Conservation (phyloP, 23 red algal genomes). For the Cyanidiococcus yangmingshanensis region DNA sequence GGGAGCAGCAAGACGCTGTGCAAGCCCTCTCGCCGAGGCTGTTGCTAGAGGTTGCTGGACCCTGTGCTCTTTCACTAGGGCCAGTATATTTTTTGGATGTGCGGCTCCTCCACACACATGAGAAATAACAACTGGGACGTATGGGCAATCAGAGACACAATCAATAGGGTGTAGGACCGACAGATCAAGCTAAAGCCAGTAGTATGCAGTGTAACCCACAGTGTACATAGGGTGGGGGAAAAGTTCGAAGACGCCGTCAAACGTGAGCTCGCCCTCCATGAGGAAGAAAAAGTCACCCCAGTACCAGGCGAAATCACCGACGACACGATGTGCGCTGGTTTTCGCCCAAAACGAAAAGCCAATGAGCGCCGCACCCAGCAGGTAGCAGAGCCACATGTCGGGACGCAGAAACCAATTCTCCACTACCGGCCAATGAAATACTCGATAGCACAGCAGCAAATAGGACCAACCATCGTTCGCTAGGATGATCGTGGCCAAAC, state of each 20-base stretch:
- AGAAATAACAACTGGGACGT: constrained; percentile 72
- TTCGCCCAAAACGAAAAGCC: constrained; percentile 72
- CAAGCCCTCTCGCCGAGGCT: not conserved
- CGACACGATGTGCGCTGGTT: constrained; percentile 51
- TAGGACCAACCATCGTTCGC: constrained; percentile 91
- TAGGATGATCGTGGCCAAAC: constrained; percentile 65
- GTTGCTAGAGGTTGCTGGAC: not conserved
- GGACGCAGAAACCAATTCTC: constrained; percentile 2
- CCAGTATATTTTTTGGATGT: constrained; percentile 81
- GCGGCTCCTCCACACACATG: constrained; percentile 80
- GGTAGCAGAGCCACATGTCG: constrained; percentile 21
- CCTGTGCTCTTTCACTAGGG: constrained; percentile 13
- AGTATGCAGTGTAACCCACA: constrained; percentile 88
- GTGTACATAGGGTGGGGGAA: constrained; percentile 99
- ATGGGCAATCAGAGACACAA: constrained; percentile 72
- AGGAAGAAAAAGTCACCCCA: constrained; percentile 99
- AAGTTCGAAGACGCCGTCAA: constrained; percentile 84
- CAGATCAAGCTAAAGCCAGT: constrained; percentile 64
- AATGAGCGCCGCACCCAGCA: constrained; percentile 33
- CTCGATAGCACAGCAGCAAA: constrained; percentile 38
- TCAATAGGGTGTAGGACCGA: constrained; percentile 56
- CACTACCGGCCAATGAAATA: not conserved
- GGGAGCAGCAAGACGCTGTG: not conserved
- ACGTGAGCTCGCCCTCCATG: constrained; percentile 68
- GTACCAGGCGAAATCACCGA: constrained; percentile 97